Base-by-base conservation (phyloP, 805 yeast genomes). In the Diddensiella caesifluorescens region DNA sequence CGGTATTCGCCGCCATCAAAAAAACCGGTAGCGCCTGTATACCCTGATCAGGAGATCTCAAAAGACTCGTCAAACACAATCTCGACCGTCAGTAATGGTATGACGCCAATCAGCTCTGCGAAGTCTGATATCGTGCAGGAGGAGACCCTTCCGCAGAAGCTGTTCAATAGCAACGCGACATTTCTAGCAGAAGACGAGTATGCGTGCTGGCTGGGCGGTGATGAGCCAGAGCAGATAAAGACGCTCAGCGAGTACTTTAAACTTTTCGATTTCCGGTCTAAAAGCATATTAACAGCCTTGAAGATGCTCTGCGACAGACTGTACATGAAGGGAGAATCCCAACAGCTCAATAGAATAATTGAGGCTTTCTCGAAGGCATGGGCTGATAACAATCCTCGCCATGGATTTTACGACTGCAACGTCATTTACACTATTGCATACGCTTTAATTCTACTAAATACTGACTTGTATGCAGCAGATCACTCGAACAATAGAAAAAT, bases 291-390 rank as follows among this genome's bases (percentile, higher is more conserved):
- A 31, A 59, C 61, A 2, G 68, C 87, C 1, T 68, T 87, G 13
- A 65, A 87, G 23, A 60, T 61, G 34, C 64, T 86, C 23, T 85
- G 94, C 50, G 70, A 73, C 28, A 74, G 70, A 49, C 56, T 86
- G n/a, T 82, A 80, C 61, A 70, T 87, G 53, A 77, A 77, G 54
- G 95, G 90, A 4, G 95, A 87, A 62, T 78, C 92, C 2, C 89
- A 83, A 53, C 83, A 81, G 53, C 77, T 86, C 39, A 92, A 85
- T 60, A 71, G 84, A 37, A 73, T 86, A 22, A 64, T 87, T 42
- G 80, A 82, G 33, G 70, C 79, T 2, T 80, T 84, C 55, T 74
- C 92, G 15, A 67, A 68, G 39, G 73, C 79, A 40, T 86, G 89
- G 80, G 64, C 68, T 18, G 58, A 58, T 22, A 73, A 57, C 60